Percentiles rank a stretch among this genome's conserved stretches.
Evolutionary conservation across 805 yeast genomes (phyloP).

Genomic region (Monosporozyma aerobia): DNA sequence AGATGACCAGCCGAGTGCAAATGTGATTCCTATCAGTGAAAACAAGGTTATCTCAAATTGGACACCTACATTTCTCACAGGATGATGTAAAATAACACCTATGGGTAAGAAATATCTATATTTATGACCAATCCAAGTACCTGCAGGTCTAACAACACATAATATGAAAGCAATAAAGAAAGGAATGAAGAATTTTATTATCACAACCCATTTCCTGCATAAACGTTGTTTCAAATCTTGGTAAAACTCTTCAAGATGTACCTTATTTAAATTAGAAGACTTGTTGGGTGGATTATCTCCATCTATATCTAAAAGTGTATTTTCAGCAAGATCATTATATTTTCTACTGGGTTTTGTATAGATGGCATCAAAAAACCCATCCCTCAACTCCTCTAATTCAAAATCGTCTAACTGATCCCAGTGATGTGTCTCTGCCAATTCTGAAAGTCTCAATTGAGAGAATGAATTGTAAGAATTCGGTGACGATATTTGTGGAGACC

Average conservation of each 20-base stretch:
- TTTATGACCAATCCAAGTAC: constrained; percentile 35
- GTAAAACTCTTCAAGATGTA: background rate
- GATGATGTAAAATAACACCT: constrained; percentile 38
- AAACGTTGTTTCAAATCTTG: background rate
- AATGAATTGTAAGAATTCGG: constrained; percentile 18
- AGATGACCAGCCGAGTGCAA: constrained; percentile 39
- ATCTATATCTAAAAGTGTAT: background rate
- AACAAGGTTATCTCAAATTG: constrained; percentile 38
- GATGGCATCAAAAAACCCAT: constrained; percentile 41
- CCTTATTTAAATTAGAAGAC: background rate
- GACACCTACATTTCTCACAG: constrained; percentile 38
- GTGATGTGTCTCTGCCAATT: constrained; percentile 19
- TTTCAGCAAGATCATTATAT: constrained; percentile 1
- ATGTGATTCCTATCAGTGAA: constrained; percentile 33
- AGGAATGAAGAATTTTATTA: constrained; percentile 31
- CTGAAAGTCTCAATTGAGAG: constrained; percentile 29
- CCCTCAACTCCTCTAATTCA: constrained; percentile 38
- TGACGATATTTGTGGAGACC: constrained; percentile 19
- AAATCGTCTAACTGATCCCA: constrained; percentile 30
- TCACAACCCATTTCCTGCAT: background rate
- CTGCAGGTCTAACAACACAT: constrained; percentile 32
- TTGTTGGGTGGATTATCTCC: background rate
- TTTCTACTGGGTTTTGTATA: constrained; percentile 26
- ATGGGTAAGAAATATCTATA: constrained; percentile 35
- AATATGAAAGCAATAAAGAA: constrained; percentile 33